Percentiles rank a stretch among this genome's conserved stretches.
These are phyloP conservation scores for Toxicodendron radicans DNA, from an alignment of 345 rosid genomes.

Conservation along the genomic window DNA sequence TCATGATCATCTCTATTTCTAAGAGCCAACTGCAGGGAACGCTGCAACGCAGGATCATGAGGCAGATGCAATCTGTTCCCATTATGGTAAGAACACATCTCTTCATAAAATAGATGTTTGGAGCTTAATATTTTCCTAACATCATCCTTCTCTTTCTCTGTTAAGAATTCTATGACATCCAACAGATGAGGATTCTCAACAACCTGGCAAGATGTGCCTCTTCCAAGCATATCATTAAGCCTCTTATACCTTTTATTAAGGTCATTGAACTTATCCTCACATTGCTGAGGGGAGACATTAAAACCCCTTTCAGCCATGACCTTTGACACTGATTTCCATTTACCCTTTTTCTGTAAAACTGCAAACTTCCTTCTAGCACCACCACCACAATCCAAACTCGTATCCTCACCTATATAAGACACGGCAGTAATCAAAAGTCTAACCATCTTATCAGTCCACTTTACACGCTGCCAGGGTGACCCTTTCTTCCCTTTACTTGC, in stretches of 20 bases:
- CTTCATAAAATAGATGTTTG: conserved; percentile 88
- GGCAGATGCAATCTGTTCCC: conserved; percentile 86
- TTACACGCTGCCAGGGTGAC: conserved; percentile 88
- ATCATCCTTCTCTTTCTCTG: conserved; percentile 81
- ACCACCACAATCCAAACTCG: conserved; percentile 31
- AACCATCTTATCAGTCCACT: conserved; percentile 97
- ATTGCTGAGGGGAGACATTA: conserved; percentile 93
- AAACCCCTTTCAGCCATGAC: conserved; percentile 85
- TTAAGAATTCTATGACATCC: conserved; percentile 66
- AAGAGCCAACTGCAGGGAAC: conserved; percentile 70
- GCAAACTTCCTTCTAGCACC: conserved; percentile 66
- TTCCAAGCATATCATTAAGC: conserved; percentile 90
- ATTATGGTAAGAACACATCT: conserved; percentile 95
- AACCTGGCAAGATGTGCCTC: conserved; percentile 88
- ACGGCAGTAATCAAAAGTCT: conserved; percentile 84
- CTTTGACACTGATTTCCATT: conserved; percentile 87
- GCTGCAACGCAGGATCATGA: conserved; percentile 82
- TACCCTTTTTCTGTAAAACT: conserved; percentile 81
- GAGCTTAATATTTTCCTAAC: conserved; percentile 82
- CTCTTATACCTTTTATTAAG: conserved; percentile 90
- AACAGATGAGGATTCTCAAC: conserved; percentile 83
- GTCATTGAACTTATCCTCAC: conserved; percentile 93
- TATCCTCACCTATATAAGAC: conserved; percentile 81
- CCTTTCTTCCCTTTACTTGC: conserved; percentile 53
- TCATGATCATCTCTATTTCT: conserved; percentile 77